phyloP scores from a whole-genome alignment of 164 flowering plant genomes.

The Amborella trichopoda region DNA sequence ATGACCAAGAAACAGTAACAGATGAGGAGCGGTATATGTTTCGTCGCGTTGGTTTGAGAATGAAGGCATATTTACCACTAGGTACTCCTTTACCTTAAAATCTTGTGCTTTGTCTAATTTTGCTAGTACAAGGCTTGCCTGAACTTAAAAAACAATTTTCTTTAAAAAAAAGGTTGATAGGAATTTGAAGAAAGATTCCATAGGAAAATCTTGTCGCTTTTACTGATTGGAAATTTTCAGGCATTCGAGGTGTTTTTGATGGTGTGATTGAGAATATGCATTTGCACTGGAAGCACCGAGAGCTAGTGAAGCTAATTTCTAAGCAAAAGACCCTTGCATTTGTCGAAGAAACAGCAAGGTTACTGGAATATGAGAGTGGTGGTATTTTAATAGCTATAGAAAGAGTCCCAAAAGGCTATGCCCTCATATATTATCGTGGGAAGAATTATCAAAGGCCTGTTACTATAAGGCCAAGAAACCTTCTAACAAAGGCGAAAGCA shows the following conservation, averaged over 20 bases:
- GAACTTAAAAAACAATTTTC: too few relatives aligned
- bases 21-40: constrained; percentile 93
- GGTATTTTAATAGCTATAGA: constrained; percentile 87
- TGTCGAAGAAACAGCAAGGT: constrained; percentile 89
- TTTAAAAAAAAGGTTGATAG: too few relatives aligned
- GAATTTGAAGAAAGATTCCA: too few relatives aligned
- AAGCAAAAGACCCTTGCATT: constrained; percentile 81
- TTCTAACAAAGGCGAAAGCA: constrained; percentile 90
- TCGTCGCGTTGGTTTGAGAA: constrained; percentile 80
- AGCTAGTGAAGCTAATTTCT: constrained; percentile 81
- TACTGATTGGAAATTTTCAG: too few relatives aligned
- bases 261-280: constrained; percentile 99
- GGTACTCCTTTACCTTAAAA: constrained; percentile 36
- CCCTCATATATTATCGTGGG: constrained; percentile 88
- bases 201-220: too few relatives aligned
- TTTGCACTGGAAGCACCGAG: constrained; percentile 97
- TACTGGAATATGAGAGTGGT: constrained; percentile 90
- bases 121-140: too few relatives aligned
- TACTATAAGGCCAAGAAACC: constrained; percentile 79
- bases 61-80: constrained; percentile 88
- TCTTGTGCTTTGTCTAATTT: too few relatives aligned
- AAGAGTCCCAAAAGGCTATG: constrained; percentile 88
- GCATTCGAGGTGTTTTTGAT: constrained; percentile 97
- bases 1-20: constrained; percentile 85
- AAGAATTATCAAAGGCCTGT: constrained; percentile 89